phyloP scores from a whole-genome alignment of 2,329 filamentous ascomycete species.

The Aspergillus phoenicis region DNA sequence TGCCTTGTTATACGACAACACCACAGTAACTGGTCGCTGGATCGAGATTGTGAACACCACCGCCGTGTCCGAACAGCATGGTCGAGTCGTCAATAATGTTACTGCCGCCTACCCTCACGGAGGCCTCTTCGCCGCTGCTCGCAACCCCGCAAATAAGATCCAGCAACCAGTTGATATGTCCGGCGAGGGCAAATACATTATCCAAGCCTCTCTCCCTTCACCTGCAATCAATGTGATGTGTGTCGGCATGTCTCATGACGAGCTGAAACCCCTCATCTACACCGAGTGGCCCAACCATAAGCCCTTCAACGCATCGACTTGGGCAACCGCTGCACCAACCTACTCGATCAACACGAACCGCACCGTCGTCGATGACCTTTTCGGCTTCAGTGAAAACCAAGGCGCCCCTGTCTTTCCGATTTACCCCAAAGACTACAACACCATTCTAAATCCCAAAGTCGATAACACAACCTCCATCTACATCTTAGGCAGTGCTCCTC shows the following conservation, averaged over 20 bases:
- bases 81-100: slow-evolving; percentile 71
- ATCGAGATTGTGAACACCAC: slow-evolving; percentile 62
- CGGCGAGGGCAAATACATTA: slow-evolving; percentile 68
- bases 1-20: slow-evolving; percentile 70
- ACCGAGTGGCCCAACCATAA: slow-evolving; percentile 56
- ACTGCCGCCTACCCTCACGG: slow-evolving; percentile 77
- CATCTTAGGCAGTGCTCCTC: slow-evolving; percentile 59
- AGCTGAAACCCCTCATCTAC: slow-evolving; percentile 68
- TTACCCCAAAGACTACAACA: slow-evolving; percentile 65
- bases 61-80: slow-evolving; percentile 51
- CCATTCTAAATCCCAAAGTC: slow-evolving; percentile 60
- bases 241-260: slow-evolving; percentile 62
- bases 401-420: slow-evolving; percentile 58
- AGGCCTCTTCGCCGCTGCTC: slow-evolving; percentile 67
- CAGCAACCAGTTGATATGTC: slow-evolving; percentile 67
- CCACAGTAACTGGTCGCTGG: slow-evolving; percentile 70
- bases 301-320: slow-evolving; percentile 32
- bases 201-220: slow-evolving; percentile 69
- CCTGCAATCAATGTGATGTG: slow-evolving; percentile 74
- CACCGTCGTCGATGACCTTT: slow-evolving; percentile 69
- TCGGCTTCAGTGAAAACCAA: slow-evolving; percentile 64
- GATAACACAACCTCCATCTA: slow-evolving; percentile 60
- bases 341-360: slow-evolving; percentile 49
- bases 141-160: slow-evolving; percentile 63
- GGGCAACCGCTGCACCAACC: slow-evolving; percentile 29